Percentiles rank a stretch among this genome's conserved stretches.
phyloP scores from a whole-genome alignment of 208 protist genomes.

The Leishmania mexicana region DNA sequence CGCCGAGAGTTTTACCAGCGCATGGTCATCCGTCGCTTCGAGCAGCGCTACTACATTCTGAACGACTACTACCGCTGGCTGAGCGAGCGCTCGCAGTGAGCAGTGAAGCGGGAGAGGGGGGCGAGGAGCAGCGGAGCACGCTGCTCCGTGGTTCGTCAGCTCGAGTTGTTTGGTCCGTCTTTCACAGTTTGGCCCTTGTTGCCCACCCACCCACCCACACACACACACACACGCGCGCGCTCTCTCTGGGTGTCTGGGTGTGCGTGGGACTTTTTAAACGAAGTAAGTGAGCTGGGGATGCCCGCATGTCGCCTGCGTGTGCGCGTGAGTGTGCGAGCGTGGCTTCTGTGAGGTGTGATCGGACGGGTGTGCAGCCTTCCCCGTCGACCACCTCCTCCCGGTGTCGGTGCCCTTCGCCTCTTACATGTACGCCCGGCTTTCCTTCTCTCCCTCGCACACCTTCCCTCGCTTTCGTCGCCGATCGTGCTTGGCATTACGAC shows the following conservation, averaged over 20 bases:
- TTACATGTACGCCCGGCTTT: background rate
- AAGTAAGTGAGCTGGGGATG: background rate
- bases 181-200: background rate
- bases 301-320: background rate
- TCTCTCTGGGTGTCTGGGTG: background rate
- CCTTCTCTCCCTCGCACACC: background rate
- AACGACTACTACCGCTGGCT: slow-evolving; percentile 94
- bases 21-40: slow-evolving; percentile 72
- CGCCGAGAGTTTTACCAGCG: slow-evolving; percentile 88
- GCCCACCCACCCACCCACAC: background rate
- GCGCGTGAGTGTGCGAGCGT: background rate
- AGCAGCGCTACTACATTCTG: slow-evolving; percentile 83
- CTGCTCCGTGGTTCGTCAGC: background rate
- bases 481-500: background rate
- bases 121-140: background rate
- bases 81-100: slow-evolving; percentile 52
- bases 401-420: background rate
- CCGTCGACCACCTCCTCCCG: background rate
- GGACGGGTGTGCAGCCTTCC: background rate
- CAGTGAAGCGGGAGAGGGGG: background rate
- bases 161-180: background rate
- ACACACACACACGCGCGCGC: background rate
- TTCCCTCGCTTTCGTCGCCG: background rate
- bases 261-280: background rate
- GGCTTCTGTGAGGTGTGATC: background rate